Evolutionary conservation across 208 protist species (phyloP).

Genomic region (Leishmania turanica): DNA sequence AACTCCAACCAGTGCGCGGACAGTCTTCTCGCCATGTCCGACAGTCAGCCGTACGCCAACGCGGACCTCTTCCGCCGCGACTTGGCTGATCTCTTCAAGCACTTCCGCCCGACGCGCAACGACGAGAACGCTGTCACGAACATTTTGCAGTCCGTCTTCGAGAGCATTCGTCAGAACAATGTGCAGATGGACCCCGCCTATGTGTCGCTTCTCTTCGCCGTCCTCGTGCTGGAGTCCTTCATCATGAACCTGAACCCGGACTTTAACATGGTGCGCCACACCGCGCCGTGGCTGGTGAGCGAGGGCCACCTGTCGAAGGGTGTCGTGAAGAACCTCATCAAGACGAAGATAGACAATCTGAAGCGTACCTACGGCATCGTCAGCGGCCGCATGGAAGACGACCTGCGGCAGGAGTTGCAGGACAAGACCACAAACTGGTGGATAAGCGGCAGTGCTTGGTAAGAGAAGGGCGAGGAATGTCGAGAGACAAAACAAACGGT

Average conservation of each 20-base stretch:
- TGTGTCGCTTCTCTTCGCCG: constrained; percentile 89
- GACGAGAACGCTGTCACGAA: constrained; percentile 79
- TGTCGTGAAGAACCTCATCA: constrained; percentile 82
- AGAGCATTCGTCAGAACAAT: constrained; percentile 74
- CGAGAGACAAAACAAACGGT: background rate
- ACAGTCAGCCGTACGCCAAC: constrained; percentile 58
- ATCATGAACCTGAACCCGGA: constrained; percentile 93
- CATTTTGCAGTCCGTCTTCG: constrained; percentile 87
- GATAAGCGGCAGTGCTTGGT: constrained; percentile 35
- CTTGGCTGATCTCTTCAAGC: constrained; percentile 59
- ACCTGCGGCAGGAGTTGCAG: constrained; percentile 40
- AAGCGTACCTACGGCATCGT: constrained; percentile 60
- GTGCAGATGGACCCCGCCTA: constrained; percentile 91
- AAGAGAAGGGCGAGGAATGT: background rate
- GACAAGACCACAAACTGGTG: constrained; percentile 44
- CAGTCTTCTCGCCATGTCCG: constrained; percentile 73
- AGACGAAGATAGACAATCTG: constrained; percentile 60
- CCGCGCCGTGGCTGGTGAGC: constrained; percentile 86
- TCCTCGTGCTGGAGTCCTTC: constrained; percentile 91
- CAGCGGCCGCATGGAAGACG: constrained; percentile 65
- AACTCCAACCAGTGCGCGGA: constrained; percentile 64
- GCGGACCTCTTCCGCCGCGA: constrained; percentile 55
- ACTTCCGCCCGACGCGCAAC: constrained; percentile 72
- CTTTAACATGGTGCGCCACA: constrained; percentile 92
- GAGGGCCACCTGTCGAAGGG: constrained; percentile 86